These are phyloP conservation scores for Aspergillus sp. DNA, from an alignment of 2,329 filamentous ascomycete genomes.

Conservation along the genomic window DNA sequence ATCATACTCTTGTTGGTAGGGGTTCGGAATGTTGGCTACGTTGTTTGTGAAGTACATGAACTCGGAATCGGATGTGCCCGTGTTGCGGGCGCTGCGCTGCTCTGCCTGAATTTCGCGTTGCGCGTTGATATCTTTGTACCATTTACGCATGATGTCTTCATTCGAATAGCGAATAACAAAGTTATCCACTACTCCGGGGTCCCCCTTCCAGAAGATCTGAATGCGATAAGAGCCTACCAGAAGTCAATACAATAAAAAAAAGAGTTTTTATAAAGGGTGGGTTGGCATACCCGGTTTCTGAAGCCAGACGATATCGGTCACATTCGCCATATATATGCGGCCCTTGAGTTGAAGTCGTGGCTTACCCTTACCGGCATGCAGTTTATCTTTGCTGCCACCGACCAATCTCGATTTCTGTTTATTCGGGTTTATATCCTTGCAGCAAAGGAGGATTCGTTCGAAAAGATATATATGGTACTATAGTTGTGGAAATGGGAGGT, in stretches of 20 bases:
- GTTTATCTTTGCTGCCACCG: conserved; percentile 69
- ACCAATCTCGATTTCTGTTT: conserved; percentile 71
- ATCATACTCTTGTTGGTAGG: conserved; percentile 66
- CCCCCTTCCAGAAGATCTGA: conserved; percentile 98
- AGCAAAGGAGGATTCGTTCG: conserved; percentile 90
- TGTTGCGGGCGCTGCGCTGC: conserved; percentile 52
- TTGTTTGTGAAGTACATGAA: conserved; percentile 76
- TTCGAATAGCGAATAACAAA: conserved; percentile 93
- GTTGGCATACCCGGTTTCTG: conserved; percentile 77
- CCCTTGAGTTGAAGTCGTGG: conserved; percentile 84
- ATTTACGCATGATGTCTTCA: conserved; percentile 91
- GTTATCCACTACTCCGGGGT: conserved; percentile 91
- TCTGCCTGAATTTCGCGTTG: conserved; percentile 65
- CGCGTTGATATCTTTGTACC: conserved; percentile 74
- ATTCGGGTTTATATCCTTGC: conserved; percentile 87
- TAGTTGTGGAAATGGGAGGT: conserved; percentile 11
- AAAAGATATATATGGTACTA: conserved; percentile 98
- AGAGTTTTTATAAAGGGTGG: not conserved
- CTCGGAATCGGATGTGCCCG: conserved; percentile 62
- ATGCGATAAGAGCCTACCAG: conserved; percentile 80
- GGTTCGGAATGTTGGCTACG: conserved; percentile 72
- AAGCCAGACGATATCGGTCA: conserved; percentile 87
- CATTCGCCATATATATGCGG: conserved; percentile 98
- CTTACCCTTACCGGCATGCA: conserved; percentile 69
- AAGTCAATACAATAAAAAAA: not conserved